Evolutionary conservation across 2,329 filamentous ascomycete species (phyloP).

Genomic region (Cercospora janseana): DNA sequence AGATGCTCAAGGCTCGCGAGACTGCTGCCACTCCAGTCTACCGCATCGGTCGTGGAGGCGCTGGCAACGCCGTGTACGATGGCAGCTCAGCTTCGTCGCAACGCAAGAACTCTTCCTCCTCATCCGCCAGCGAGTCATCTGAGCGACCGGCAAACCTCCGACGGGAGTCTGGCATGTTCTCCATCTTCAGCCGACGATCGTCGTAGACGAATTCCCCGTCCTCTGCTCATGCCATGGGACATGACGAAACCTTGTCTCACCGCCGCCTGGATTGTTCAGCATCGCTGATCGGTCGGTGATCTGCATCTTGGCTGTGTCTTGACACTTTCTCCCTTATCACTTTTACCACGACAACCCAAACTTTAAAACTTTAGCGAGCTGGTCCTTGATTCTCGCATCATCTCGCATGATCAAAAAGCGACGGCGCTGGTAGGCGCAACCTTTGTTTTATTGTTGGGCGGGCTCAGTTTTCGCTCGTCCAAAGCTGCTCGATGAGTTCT

Average conservation of each 20-base stretch:
- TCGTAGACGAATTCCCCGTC: constrained; percentile 13
- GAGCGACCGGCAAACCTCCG: constrained; percentile 30
- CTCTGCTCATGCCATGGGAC: constrained; percentile 2
- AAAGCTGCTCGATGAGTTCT: constrained; percentile 12
- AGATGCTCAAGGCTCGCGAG: constrained; percentile 56
- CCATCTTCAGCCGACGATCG: constrained; percentile 28
- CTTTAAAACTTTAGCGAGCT: constrained; percentile 22
- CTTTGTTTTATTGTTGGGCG: neutral
- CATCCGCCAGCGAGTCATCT: constrained; percentile 26
- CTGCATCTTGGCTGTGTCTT: neutral
- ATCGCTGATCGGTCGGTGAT: constrained; percentile 2
- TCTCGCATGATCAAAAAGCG: constrained; percentile 23
- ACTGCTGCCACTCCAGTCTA: constrained; percentile 54
- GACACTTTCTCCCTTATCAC: constrained; percentile 3
- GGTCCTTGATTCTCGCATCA: constrained; percentile 27
- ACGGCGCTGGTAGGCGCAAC: constrained; percentile 23
- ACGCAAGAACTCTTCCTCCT: constrained; percentile 18
- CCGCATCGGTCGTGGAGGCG: constrained; percentile 62
- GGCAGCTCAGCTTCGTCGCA: constrained; percentile 18
- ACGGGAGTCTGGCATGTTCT: constrained; percentile 16
- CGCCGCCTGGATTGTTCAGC: constrained; percentile 4
- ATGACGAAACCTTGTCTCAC: neutral
- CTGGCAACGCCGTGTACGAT: constrained; percentile 52
- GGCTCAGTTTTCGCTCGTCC: neutral
- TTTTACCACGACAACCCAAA: constrained; percentile 9